phyloP scores from a whole-genome alignment of 2,329 filamentous ascomycete species.

The Rhynchosporium graminicola region DNA sequence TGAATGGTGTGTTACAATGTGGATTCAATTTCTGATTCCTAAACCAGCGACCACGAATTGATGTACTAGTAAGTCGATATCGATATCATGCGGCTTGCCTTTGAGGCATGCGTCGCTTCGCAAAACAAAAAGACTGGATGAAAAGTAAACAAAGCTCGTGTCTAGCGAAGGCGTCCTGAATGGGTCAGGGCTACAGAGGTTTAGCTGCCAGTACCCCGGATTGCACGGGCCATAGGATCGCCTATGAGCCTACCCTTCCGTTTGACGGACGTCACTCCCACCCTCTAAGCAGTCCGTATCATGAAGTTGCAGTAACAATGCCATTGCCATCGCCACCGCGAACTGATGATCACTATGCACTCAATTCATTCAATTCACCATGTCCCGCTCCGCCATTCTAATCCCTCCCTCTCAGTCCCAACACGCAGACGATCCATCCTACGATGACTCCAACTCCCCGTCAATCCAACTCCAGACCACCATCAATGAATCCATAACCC shows the following conservation, averaged over 20 bases:
- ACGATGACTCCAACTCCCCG: constrained; percentile 15
- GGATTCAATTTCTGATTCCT: too few species aligned
- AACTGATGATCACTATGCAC: too few species aligned
- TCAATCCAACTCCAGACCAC: constrained; percentile 24
- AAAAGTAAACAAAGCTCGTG: too few species aligned
- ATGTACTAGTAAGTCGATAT: too few species aligned
- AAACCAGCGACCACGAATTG: too few species aligned
- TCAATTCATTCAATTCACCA: neutral
- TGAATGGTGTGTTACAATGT: neutral
- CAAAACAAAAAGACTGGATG: too few species aligned
- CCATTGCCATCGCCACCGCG: too few species aligned
- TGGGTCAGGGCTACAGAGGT: too few species aligned
- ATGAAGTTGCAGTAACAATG: neutral
- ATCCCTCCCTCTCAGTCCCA: neutral
- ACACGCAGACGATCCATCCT: neutral
- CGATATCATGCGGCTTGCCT: too few species aligned
- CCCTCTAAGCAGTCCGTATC: too few species aligned
- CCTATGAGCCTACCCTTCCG: neutral
- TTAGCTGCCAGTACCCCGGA: neutral
- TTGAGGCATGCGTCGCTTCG: too few species aligned
- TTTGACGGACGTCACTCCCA: neutral
- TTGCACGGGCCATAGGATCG: constrained; percentile 5
- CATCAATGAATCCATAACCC: constrained; percentile 26
- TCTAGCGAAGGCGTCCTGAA: too few species aligned
- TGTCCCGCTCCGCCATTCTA: neutral